A percentile compares a stretch with the other conserved stretches of the same genome.
These are phyloP conservation scores for Boletus patriciae DNA, from an alignment of 768 basidiomycete species.

Conservation along the genomic window DNA sequence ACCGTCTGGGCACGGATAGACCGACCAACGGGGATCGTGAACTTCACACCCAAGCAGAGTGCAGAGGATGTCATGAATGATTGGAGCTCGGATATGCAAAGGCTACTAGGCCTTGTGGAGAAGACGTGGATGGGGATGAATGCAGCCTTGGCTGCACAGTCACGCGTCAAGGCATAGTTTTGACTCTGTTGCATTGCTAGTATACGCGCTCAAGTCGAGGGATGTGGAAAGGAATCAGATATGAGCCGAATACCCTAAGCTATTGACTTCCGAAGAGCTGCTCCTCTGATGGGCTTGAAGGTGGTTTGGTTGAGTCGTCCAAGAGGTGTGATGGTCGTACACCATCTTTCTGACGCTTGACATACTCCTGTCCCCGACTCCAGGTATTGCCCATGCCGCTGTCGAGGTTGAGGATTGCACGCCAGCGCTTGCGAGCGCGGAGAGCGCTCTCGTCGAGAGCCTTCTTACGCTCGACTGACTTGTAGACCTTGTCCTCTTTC, in stretches of 20 bases:
- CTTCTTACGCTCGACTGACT: slow-evolving; percentile 56
- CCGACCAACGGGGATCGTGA: slow-evolving; percentile 85
- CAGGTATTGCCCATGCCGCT: slow-evolving; percentile 48
- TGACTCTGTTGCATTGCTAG: slow-evolving; percentile 19
- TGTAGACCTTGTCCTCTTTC: slow-evolving; percentile 60
- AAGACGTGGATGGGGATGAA: slow-evolving; percentile 99
- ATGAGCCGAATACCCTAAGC: slow-evolving; percentile 5
- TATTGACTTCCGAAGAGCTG: slow-evolving; percentile 22
- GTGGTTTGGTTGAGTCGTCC: slow-evolving; percentile 36
- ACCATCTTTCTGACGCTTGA: slow-evolving; percentile 69
- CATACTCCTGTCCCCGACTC: slow-evolving; percentile 74
- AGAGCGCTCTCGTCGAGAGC: slow-evolving; percentile 59
- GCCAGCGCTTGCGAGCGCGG: slow-evolving; percentile 76
- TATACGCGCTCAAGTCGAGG: neutral
- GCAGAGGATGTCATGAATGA: slow-evolving; percentile 96
- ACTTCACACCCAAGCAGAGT: slow-evolving; percentile 77
- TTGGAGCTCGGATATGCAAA: slow-evolving; percentile 97
- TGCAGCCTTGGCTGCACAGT: slow-evolving; percentile 82
- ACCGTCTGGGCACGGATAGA: slow-evolving; percentile 94
- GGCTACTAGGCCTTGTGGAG: slow-evolving; percentile 86
- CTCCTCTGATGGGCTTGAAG: slow-evolving; percentile 24
- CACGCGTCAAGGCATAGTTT: slow-evolving; percentile 49
- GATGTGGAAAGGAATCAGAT: neutral
- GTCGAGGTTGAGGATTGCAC: slow-evolving; percentile 53
- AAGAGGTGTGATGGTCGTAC: slow-evolving; percentile 64